These are phyloP conservation scores for Oidiodendron maius DNA, from an alignment of 495 filamentous ascomycete species.

Conservation along the genomic window DNA sequence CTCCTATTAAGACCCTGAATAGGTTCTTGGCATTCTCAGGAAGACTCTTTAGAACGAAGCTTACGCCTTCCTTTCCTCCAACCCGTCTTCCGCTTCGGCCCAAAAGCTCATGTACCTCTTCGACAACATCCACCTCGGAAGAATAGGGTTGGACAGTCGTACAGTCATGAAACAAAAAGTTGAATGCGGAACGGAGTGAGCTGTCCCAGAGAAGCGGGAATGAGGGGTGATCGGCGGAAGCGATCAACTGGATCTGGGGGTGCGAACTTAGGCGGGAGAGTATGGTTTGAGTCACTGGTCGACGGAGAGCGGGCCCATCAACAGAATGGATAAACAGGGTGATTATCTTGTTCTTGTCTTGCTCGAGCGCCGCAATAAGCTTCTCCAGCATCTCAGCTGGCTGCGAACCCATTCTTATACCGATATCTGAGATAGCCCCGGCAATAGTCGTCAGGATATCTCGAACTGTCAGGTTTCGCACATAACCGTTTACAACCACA, in stretches of 20 bases:
- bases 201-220: constrained; percentile 89
- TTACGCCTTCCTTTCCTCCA: constrained; percentile 87
- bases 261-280: constrained; percentile 72
- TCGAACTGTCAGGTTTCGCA: constrained; percentile 65
- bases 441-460: constrained; percentile 73
- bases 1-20: constrained; percentile 76
- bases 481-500: constrained; percentile 85
- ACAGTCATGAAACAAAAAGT: constrained; percentile 87
- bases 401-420: constrained; percentile 37
- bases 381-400: constrained; percentile 58
- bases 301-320: constrained; percentile 71
- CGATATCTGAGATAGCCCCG: constrained; percentile 54
- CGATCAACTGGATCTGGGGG: constrained; percentile 66
- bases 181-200: constrained; percentile 67
- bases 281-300: constrained; percentile 59
- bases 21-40: constrained; percentile 87
- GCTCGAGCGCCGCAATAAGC: constrained; percentile 52
- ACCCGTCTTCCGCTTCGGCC: constrained; percentile 76
- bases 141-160: constrained; percentile 77
- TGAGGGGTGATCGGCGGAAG: constrained; percentile 79
- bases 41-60: constrained; percentile 81
- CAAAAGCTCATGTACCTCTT: constrained; percentile 79
- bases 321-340: constrained; percentile 81
- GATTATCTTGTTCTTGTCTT: constrained; percentile 39
- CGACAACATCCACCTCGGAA: constrained; percentile 71